phyloP scores from a whole-genome alignment of 345 rosid species.

The Punica granatum region DNA sequence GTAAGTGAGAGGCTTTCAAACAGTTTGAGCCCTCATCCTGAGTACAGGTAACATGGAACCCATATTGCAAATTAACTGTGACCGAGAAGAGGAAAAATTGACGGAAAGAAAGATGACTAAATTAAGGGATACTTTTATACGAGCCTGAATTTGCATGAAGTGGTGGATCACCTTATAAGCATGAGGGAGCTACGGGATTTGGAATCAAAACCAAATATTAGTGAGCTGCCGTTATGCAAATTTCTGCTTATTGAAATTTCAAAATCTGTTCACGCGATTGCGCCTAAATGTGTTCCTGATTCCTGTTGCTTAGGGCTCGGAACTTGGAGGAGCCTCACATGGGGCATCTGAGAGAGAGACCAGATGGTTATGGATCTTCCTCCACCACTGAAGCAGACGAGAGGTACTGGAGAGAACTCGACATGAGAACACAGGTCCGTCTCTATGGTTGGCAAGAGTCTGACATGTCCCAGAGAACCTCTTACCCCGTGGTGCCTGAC shows the following conservation, averaged over 20 bases:
- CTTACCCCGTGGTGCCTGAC: conserved; percentile 17
- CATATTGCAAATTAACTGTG: neutral
- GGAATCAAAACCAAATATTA: too few relatives aligned
- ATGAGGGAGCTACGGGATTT: too few relatives aligned
- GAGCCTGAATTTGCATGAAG: too few relatives aligned
- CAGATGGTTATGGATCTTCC: conserved; percentile 22
- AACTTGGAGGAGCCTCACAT: conserved; percentile 20
- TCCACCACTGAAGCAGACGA: conserved; percentile 11
- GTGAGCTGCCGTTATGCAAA: neutral
- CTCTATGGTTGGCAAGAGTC: conserved; percentile 25
- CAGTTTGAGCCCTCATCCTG: conserved; percentile 10
- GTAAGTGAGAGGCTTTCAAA: conserved; percentile 15
- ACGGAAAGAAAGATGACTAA: too few relatives aligned
- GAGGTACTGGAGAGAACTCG: conserved; percentile 15
- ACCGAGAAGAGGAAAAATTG: neutral
- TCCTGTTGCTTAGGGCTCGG: neutral
- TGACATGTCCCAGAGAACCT: conserved; percentile 19
- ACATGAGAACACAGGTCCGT: conserved; percentile 18
- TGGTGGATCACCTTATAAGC: too few relatives aligned
- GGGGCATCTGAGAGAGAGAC: conserved; percentile 13
- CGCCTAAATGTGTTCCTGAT: neutral
- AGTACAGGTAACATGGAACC: conserved; percentile 1
- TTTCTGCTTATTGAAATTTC: neutral
- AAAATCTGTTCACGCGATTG: too few relatives aligned
- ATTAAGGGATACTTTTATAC: too few relatives aligned